These are phyloP conservation scores for Lodderomyces margitis DNA, from an alignment of 1,139 yeast genomes.

Conservation along the genomic window DNA sequence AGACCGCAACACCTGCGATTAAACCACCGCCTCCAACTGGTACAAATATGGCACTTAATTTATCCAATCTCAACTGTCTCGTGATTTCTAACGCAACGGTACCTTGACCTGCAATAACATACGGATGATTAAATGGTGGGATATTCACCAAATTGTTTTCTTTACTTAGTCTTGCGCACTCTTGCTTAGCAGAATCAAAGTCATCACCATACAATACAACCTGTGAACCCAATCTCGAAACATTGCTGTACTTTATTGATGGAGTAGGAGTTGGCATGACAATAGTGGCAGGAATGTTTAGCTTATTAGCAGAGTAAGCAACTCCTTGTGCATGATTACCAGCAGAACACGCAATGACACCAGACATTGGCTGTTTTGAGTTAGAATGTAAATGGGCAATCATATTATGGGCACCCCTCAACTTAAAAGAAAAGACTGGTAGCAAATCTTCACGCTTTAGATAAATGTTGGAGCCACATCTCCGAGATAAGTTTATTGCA, in stretches of 20 bases:
- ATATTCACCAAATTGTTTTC: slow-evolving; percentile 79
- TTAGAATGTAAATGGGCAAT: slow-evolving; percentile 72
- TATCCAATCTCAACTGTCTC: slow-evolving; percentile 77
- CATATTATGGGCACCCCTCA: slow-evolving; percentile 97
- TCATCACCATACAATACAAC: slow-evolving; percentile 93
- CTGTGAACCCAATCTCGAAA: slow-evolving; percentile 87
- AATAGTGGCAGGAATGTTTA: slow-evolving; percentile 89
- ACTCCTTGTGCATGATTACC: slow-evolving; percentile 99
- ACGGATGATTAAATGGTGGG: slow-evolving; percentile 98
- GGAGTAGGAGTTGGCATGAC: slow-evolving; percentile 99
- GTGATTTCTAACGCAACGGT: slow-evolving; percentile 91
- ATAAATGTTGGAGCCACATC: slow-evolving; percentile 67
- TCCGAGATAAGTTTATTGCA: slow-evolving; percentile 74
- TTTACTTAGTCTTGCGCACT: slow-evolving; percentile 69
- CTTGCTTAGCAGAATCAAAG: slow-evolving; percentile 88
- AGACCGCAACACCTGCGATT: slow-evolving; percentile 86
- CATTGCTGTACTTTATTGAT: slow-evolving; percentile 87
- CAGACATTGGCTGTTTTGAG: slow-evolving; percentile 60
- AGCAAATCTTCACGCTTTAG: slow-evolving; percentile 89
- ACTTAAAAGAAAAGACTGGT: slow-evolving; percentile 93
- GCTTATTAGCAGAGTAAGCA: slow-evolving; percentile 81
- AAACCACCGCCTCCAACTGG: slow-evolving; percentile 98
- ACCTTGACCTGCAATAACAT: slow-evolving; percentile 99
- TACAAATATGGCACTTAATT: slow-evolving; percentile 82
- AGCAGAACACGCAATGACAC: slow-evolving; percentile 97